Evolutionary conservation across 2,329 filamentous ascomycete genomes (phyloP).

Genomic region (Aspergillus cejpii): DNA sequence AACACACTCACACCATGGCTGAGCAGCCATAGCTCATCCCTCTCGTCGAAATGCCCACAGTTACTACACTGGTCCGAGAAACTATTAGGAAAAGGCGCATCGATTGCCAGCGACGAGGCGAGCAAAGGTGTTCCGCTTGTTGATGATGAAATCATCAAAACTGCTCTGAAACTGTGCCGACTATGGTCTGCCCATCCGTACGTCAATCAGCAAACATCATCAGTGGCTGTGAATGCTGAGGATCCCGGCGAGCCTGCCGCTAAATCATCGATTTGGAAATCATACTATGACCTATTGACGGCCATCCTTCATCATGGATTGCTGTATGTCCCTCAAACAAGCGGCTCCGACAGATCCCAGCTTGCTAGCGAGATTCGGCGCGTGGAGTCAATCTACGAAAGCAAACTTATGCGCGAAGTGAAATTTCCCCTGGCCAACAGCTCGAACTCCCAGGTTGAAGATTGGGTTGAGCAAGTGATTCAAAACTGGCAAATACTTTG

Average conservation of each 20-base stretch:
- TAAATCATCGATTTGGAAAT: conserved; percentile 62
- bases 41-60: conserved; percentile 53
- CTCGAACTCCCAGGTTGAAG: conserved; percentile 69
- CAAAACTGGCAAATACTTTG: conserved; percentile 79
- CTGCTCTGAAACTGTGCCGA: conserved; percentile 46
- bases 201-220: conserved; percentile 27
- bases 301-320: conserved; percentile 57
- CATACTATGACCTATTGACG: conserved; percentile 76
- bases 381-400: conserved; percentile 73
- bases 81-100: conserved; percentile 66
- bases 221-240: conserved; percentile 15
- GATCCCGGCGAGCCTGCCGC: conserved; percentile 19
- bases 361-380: conserved; percentile 71
- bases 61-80: conserved; percentile 72
- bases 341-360: conserved; percentile 49
- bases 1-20: conserved; percentile 60
- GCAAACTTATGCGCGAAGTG: conserved; percentile 67
- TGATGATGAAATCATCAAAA: conserved; percentile 25
- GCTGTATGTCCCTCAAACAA: conserved; percentile 32
- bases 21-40: conserved; percentile 27
- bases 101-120: conserved; percentile 56
- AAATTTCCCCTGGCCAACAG: conserved; percentile 79
- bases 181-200: conserved; percentile 38
- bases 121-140: conserved; percentile 16
- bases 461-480: conserved; percentile 71